Conservation (phyloP, 768 basidiomycete genomes). For the Cyclocybe aegerita region DNA sequence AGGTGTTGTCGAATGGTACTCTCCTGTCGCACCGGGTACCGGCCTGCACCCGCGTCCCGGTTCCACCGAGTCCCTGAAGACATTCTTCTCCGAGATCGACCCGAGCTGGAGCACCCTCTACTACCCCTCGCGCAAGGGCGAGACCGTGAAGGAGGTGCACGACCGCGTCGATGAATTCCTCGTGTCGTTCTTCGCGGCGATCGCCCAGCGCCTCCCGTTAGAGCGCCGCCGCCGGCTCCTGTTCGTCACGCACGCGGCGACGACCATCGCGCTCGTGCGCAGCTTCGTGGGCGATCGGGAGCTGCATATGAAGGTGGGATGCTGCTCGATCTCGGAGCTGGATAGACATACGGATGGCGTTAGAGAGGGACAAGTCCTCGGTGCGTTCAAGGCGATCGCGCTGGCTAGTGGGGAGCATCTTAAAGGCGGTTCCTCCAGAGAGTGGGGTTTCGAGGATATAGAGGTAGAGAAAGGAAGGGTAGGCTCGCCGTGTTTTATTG, state of each 20-base stretch:
- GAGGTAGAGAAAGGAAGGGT: conserved; percentile 62
- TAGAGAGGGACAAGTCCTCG: conserved; percentile 24
- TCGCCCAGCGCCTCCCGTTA: conserved; percentile 42
- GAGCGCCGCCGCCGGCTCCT: conserved; percentile 51
- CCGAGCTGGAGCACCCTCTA: conserved; percentile 62
- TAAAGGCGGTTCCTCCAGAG: conserved; percentile 55
- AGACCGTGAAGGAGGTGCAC: conserved; percentile 63
- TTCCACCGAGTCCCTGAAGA: conserved; percentile 48
- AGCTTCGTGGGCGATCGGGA: conserved; percentile 53
- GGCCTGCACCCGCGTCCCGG: conserved; percentile 78
- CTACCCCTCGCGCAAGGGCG: conserved; percentile 73
- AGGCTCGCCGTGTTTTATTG: conserved; percentile 12
- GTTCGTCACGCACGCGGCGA: conserved; percentile 75
- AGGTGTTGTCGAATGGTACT: conserved; percentile 83
- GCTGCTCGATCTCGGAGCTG: conserved; percentile 69
- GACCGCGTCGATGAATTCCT: conserved; percentile 56
- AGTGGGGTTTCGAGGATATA: conserved; percentile 84
- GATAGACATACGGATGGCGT: conserved; percentile 28
- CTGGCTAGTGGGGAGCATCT: conserved; percentile 62
- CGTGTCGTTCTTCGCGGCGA: conserved; percentile 44
- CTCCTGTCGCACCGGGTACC: conserved; percentile 61
- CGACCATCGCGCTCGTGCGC: conserved; percentile 63
- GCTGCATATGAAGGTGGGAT: conserved; percentile 64
- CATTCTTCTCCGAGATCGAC: conserved; percentile 63
- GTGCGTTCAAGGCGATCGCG: conserved; percentile 43